Conservation (phyloP, 768 basidiomycete genomes). For the Podaxis pistillaris region DNA sequence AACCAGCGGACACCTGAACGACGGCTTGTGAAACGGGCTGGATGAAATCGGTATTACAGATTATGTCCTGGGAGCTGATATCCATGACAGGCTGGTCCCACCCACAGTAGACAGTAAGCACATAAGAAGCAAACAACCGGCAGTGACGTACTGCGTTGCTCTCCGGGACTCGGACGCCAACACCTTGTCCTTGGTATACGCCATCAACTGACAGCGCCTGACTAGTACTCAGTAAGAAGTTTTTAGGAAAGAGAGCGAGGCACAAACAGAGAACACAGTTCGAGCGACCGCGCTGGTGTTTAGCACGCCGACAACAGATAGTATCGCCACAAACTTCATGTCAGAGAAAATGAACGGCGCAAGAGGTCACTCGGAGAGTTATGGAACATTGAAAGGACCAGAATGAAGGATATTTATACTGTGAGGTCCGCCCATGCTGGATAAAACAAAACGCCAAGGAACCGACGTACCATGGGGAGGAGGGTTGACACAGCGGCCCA, state of each 20-base stretch:
- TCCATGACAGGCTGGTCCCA: constrained; percentile 48
- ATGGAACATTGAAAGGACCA: no score
- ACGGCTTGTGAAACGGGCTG: constrained; percentile 42
- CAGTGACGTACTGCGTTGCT: constrained; percentile 33
- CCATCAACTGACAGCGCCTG: constrained; percentile 49
- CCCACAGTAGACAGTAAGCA: background rate
- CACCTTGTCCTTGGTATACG: constrained; percentile 36
- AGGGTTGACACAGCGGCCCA: no score
- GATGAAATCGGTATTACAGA: constrained; percentile 61
- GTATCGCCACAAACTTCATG: background rate
- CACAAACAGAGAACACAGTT: constrained; percentile 43
- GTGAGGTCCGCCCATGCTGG: no score
- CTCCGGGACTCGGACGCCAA: constrained; percentile 37
- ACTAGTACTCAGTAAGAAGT: no score
- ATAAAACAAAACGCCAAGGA: no score
- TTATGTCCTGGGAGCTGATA: constrained; percentile 52
- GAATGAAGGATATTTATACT: no score
- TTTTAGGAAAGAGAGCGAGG: background rate
- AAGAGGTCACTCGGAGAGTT: no score
- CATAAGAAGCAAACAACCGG: background rate
- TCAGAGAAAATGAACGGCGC: background rate
- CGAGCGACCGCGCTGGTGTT: constrained; percentile 29
- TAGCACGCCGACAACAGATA: constrained; percentile 14
- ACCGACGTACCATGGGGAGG: no score
- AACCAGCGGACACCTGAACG: constrained; percentile 52